Base-by-base conservation (phyloP, 768 basidiomycete genomes). In the Dioszegia hungarica region DNA sequence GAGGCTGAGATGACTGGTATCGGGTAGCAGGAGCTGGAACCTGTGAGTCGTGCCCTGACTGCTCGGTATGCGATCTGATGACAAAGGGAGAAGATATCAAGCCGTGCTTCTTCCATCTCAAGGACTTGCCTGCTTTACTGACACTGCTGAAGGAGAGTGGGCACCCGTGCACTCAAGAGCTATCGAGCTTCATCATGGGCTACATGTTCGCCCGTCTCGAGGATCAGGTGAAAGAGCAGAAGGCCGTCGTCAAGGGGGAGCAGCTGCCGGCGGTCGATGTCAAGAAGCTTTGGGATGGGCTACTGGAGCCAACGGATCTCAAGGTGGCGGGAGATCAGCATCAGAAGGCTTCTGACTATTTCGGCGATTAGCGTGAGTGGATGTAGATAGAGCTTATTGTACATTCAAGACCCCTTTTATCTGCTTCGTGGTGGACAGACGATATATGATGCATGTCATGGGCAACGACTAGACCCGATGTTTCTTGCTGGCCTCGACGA, bases 401-500 rank as follows among this genome's bases (percentile, higher is more conserved):
- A n/a, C n/a, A n/a, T n/a, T n/a, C n/a, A n/a, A n/a, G n/a, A n/a
- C n/a, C n/a, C n/a, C n/a, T n/a, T n/a, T n/a, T n/a, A n/a, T n/a
- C n/a, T n/a, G n/a, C n/a, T n/a, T n/a, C n/a, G n/a, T n/a, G n/a
- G n/a, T n/a, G n/a, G n/a, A n/a, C n/a, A n/a, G n/a, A n/a, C n/a
- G n/a, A n/a, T n/a, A n/a, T 5, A 6, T 39, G 38, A 5, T 17
- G 38, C 17, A 39, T 4, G 38, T 39, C 17, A 5, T 17, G 38
- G 38, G 38, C 17, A n/a, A n/a, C n/a, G n/a, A n/a, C n/a, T n/a
- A n/a, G n/a, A n/a, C n/a, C n/a, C 51, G 17, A 22, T 39, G 40
- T 20, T 34, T 40, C 39, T 54, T 29, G 33, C 53, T 54, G 9
- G 53, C 53, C 40, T 54, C 53, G 25, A 29, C 33, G 19, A 54